phyloP scores from a whole-genome alignment of 2,329 filamentous ascomycete species.

The Colletotrichum tabaci region DNA sequence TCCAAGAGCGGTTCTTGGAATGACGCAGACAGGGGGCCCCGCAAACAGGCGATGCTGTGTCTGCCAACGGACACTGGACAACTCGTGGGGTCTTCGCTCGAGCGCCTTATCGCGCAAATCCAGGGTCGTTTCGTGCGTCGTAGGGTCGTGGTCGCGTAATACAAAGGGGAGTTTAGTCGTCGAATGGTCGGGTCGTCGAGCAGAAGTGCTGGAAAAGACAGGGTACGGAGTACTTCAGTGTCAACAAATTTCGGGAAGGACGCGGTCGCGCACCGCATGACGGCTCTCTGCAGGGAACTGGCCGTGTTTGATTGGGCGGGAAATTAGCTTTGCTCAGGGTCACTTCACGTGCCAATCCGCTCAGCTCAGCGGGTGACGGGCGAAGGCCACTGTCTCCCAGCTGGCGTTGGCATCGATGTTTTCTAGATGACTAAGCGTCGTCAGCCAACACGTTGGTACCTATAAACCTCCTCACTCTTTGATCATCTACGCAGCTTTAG shows the following conservation, averaged over 20 bases:
- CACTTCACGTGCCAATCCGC: constrained; percentile 42
- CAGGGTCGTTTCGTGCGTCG: constrained; percentile 32
- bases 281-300: constrained; percentile 37
- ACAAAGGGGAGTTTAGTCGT: constrained; percentile 34
- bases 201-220: constrained; percentile 34
- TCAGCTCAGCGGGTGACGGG: constrained; percentile 26
- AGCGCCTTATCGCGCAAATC: constrained; percentile 16
- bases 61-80: constrained; percentile 3
- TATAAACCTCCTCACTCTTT: background rate
- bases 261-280: constrained; percentile 43
- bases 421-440: constrained; percentile 32
- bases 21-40: constrained; percentile 39
- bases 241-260: constrained; percentile 43
- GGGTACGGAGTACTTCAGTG: constrained; percentile 37
- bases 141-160: constrained; percentile 38
- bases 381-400: background rate
- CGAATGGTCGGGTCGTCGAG: constrained; percentile 31
- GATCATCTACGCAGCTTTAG: background rate
- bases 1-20: constrained; percentile 24
- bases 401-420: background rate
- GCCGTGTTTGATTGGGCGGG: constrained; percentile 39
- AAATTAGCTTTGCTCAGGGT: constrained; percentile 42
- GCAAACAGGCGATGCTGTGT: constrained; percentile 24
- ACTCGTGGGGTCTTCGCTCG: background rate
- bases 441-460: background rate